phyloP scores from a whole-genome alignment of 805 yeast genomes.

The Saccharomycopsis babjevae region DNA sequence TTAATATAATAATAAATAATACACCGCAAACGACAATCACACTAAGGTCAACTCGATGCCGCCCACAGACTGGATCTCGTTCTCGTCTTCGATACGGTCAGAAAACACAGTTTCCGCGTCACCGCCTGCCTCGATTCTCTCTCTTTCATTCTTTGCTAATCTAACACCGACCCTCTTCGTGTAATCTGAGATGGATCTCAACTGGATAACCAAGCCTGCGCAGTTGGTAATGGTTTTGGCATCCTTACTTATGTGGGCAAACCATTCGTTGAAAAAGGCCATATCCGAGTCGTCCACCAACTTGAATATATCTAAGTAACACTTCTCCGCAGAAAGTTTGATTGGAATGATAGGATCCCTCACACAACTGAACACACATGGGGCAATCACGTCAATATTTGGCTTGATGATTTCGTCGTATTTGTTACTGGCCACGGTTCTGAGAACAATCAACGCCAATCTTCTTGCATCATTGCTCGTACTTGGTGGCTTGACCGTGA shows the following conservation, averaged over 20 bases:
- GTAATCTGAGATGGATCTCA: slow-evolving; percentile 78
- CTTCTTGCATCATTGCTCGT: slow-evolving; percentile 71
- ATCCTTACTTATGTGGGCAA: slow-evolving; percentile 28
- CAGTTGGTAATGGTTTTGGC: slow-evolving; percentile 30
- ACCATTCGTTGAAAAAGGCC: slow-evolving; percentile 55
- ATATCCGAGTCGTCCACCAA: slow-evolving; percentile 57
- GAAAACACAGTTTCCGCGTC: slow-evolving; percentile 77
- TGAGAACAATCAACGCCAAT: slow-evolving; percentile 58
- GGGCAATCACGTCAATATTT: slow-evolving; percentile 46
- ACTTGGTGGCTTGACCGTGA: slow-evolving; percentile 43
- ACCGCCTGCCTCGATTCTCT: slow-evolving; percentile 82
- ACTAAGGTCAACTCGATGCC: slow-evolving; percentile 37
- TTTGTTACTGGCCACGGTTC: slow-evolving; percentile 64
- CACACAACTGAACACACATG: slow-evolving; percentile 70
- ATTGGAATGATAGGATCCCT: slow-evolving; percentile 87
- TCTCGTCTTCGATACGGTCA: slow-evolving; percentile 78
- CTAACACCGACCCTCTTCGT: slow-evolving; percentile 84
- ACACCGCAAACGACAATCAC: neutral
- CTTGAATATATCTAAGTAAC: slow-evolving; percentile 61
- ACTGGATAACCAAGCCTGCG: slow-evolving; percentile 38
- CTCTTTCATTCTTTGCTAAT: slow-evolving; percentile 79
- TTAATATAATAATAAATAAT: neutral
- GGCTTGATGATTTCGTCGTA: slow-evolving; percentile 41
- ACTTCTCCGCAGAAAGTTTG: slow-evolving; percentile 89
- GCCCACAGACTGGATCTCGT: slow-evolving; percentile 84